These are phyloP conservation scores for Metschnikowia cubensis DNA, from an alignment of 805 yeast genomes.

Conservation along the genomic window DNA sequence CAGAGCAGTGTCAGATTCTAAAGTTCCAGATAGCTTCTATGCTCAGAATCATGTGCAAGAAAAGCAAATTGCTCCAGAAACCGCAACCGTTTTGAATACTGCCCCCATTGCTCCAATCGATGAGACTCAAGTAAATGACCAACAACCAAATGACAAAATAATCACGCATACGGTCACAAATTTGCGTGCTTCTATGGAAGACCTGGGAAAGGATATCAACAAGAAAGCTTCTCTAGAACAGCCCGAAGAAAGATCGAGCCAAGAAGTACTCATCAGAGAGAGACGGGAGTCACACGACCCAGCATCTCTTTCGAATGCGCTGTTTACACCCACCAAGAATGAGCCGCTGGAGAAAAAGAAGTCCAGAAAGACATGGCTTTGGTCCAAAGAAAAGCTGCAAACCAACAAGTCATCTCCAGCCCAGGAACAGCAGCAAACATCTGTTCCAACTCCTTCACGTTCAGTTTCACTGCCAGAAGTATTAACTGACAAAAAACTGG, in stretches of 20 bases:
- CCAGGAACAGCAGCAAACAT: neutral
- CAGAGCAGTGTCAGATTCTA: conserved; percentile 2
- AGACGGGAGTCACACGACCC: neutral
- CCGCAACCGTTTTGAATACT: neutral
- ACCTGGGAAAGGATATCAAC: neutral
- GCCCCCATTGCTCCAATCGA: neutral
- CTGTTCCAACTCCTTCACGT: conserved; percentile 19
- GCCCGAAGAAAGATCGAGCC: neutral
- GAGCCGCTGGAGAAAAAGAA: conserved; percentile 17
- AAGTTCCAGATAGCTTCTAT: neutral
- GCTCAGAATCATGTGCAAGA: neutral
- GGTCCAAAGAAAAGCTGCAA: conserved; percentile 28
- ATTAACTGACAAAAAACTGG: conserved; percentile 7
- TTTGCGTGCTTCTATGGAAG: neutral
- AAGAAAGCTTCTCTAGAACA: neutral
- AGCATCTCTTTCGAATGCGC: neutral
- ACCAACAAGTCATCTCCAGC: neutral
- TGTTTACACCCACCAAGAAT: neutral
- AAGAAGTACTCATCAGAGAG: neutral
- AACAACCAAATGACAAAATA: neutral
- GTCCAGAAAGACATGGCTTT: conserved; percentile 40
- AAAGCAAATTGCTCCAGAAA: neutral
- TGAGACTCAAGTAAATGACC: neutral
- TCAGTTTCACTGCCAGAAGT: conserved; percentile 40
- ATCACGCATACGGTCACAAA: neutral